Conservation (phyloP, 1,284 basidiomycete species). For the Microbotryum scabiosae region DNA sequence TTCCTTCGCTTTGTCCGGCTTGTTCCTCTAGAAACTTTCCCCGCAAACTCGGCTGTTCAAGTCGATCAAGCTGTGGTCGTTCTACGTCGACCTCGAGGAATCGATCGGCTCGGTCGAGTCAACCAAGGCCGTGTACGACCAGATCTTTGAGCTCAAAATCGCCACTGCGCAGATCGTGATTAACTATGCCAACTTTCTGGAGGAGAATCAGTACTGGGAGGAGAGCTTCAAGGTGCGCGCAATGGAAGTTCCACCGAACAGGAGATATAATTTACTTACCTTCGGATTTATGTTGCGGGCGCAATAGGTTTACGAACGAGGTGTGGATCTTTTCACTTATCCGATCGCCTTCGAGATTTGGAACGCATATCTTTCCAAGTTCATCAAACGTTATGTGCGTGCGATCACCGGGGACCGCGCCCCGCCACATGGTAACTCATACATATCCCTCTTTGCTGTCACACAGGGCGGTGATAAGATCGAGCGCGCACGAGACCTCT, state of each 20-base stretch:
- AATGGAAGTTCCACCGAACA: too few relatives aligned
- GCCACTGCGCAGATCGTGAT: constrained; percentile 96
- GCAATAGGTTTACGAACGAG: constrained; percentile 83
- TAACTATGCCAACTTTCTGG: constrained; percentile 93
- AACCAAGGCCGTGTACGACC: constrained; percentile 89
- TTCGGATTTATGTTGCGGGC: background rate
- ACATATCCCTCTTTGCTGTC: background rate
- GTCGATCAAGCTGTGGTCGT: constrained; percentile 96
- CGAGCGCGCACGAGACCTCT: constrained; percentile 89
- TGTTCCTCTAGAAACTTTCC: constrained; percentile 56
- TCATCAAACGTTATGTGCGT: constrained; percentile 88
- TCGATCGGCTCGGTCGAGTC: constrained; percentile 89
- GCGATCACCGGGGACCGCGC: background rate
- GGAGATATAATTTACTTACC: background rate
- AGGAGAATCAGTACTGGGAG: constrained; percentile 96
- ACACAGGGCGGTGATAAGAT: constrained; percentile 78
- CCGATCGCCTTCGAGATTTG: constrained; percentile 97
- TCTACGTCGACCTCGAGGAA: constrained; percentile 95
- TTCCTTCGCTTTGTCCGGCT: constrained; percentile 4
- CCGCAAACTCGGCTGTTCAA: constrained; percentile 91
- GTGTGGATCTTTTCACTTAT: constrained; percentile 95
- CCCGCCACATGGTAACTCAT: background rate
- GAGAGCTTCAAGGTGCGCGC: constrained; percentile 82
- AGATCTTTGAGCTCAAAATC: constrained; percentile 92
- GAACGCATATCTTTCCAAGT: constrained; percentile 98